phyloP scores from a whole-genome alignment of 2,329 filamentous ascomycete species.

The Colletotrichum simmondsii region DNA sequence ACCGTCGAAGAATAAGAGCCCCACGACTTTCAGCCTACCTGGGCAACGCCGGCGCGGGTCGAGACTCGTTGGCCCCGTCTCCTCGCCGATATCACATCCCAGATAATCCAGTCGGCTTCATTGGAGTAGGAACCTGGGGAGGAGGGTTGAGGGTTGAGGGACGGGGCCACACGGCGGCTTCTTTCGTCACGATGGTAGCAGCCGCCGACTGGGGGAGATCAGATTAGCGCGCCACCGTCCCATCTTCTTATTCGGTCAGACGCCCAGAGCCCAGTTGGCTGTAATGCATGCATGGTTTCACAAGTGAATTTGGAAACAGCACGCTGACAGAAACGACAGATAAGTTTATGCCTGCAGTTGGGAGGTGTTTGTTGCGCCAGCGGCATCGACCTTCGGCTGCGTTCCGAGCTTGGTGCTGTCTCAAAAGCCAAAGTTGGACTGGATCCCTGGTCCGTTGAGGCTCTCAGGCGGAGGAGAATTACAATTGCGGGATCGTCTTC shows the following conservation, averaged over 20 bases:
- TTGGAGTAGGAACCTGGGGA: background rate
- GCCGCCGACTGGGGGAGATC: constrained; percentile 7
- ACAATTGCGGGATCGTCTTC: background rate
- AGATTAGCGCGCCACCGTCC: constrained; percentile 26
- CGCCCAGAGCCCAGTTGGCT: background rate
- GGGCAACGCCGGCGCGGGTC: background rate
- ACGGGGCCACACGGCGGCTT: constrained; percentile 8
- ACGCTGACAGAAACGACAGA: constrained; percentile 4
- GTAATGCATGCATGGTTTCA: constrained; percentile 31
- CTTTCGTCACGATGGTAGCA: background rate
- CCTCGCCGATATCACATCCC: background rate
- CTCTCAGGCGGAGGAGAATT: background rate
- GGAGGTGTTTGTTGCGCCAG: constrained; percentile 4
- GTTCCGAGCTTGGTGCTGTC: constrained; percentile 29
- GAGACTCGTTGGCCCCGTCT: background rate
- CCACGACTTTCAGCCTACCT: background rate
- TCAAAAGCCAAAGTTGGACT: constrained; percentile 21
- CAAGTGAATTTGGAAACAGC: constrained; percentile 29
- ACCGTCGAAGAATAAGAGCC: background rate
- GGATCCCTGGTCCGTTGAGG: constrained; percentile 9
- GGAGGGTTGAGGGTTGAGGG: background rate
- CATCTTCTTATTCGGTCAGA: constrained; percentile 25
- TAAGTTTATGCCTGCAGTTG: constrained; percentile 24
- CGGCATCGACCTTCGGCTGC: constrained; percentile 26
- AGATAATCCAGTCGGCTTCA: constrained; percentile 7